A percentile compares a stretch with the other conserved stretches of the same genome.
Evolutionary conservation across 495 filamentous ascomycete genomes (phyloP).

Genomic region (Sphaerosporella brunnea): DNA sequence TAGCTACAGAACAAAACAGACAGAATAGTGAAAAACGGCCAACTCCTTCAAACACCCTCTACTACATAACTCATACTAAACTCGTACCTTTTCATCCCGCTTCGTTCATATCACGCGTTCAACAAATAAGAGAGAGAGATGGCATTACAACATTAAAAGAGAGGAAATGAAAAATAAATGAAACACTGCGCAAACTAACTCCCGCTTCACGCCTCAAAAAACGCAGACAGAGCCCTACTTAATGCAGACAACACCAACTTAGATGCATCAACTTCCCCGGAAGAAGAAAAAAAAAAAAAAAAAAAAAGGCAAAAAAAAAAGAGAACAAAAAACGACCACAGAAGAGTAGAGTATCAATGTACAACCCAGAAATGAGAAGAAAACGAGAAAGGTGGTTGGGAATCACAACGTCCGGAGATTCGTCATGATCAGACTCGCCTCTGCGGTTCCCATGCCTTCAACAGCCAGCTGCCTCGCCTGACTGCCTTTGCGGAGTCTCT

Average conservation of each 20-base stretch:
- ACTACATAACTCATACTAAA: no score
- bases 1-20: no score
- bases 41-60: no score
- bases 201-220: neutral
- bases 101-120: no score
- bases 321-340: neutral
- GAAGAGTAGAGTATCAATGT: neutral
- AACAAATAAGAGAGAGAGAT: no score
- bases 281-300: neutral
- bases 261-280: neutral
- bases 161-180: no score
- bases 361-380: neutral
- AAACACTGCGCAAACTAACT: no score
- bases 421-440: conserved; percentile 20
- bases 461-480: conserved; percentile 26
- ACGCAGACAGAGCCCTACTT: neutral
- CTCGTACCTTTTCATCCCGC: no score
- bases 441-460: conserved; percentile 27
- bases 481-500: conserved; percentile 50
- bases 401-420: conserved; percentile 3
- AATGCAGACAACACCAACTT: neutral
- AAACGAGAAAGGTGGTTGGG: neutral
- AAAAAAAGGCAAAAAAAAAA: neutral
- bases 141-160: no score
- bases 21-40: no score